phyloP scores from a whole-genome alignment of 2,329 filamentous ascomycete genomes.

The Cryphonectria radicalis region DNA sequence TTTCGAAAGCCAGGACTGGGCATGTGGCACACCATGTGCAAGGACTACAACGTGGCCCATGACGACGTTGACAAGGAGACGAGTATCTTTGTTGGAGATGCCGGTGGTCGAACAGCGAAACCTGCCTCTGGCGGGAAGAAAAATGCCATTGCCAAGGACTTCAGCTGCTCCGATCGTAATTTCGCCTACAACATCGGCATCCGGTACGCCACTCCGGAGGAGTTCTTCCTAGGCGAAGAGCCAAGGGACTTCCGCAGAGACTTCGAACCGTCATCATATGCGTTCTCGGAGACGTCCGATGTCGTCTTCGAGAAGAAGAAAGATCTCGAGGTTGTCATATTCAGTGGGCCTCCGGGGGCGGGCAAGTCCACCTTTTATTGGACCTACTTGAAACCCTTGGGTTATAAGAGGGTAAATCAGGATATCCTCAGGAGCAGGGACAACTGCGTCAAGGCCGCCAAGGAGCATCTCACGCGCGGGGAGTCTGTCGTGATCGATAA shows the following conservation, averaged over 20 bases:
- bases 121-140: slow-evolving; percentile 36
- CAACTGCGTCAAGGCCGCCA: slow-evolving; percentile 74
- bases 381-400: slow-evolving; percentile 74
- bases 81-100: slow-evolving; percentile 91
- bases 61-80: slow-evolving; percentile 67
- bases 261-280: slow-evolving; percentile 71
- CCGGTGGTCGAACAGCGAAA: slow-evolving; percentile 57
- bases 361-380: slow-evolving; percentile 94
- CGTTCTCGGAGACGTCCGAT: slow-evolving; percentile 38
- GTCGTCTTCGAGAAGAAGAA: slow-evolving; percentile 64
- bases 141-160: slow-evolving; percentile 53
- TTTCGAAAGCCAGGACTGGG: slow-evolving; percentile 86
- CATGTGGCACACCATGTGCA: slow-evolving; percentile 76
- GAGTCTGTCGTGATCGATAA: slow-evolving; percentile 84
- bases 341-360: slow-evolving; percentile 85
- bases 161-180: slow-evolving; percentile 72
- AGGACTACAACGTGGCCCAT: slow-evolving; percentile 62
- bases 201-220: slow-evolving; percentile 83
- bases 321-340: slow-evolving; percentile 75
- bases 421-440: slow-evolving; percentile 76
- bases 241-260: slow-evolving; percentile 68
- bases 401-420: slow-evolving; percentile 87
- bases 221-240: slow-evolving; percentile 78
- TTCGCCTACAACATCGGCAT: slow-evolving; percentile 86
- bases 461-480: slow-evolving; percentile 65